Evolutionary conservation across 116 monocot species (phyloP), one percentile per base, ranked within the genome.

Genomic region (Iris pallida): DNA sequence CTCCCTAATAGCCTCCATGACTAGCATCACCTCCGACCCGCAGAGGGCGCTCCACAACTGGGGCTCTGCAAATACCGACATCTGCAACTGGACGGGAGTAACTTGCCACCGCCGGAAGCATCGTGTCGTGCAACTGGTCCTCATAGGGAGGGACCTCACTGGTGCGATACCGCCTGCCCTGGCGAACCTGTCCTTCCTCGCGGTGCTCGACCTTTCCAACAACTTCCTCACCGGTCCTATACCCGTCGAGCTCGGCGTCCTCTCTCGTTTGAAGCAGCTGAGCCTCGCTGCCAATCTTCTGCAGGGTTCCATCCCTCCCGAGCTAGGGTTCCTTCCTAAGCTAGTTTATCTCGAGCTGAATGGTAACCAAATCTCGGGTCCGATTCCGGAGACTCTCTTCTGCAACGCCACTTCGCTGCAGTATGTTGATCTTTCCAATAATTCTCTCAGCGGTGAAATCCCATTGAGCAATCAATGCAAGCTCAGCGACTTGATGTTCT

Each of bases 1-100:
- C 3, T 59, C 87, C 13, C 86, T 97, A 30, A 57, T 92, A 10
- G n/a, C 81, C 55, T 97, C 92, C 79, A 16, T 18, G 48, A 58
- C 84, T 45, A 65, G 52, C 53, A 47, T 92, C 42, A 45, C 68
- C 8, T 12, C 14, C 13, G 80, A 85, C 78, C 76, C 91, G 1
- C 44, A 64, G 15, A 46, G 57, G 20, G 58, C 73, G 19, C 76
- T 97, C 18, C 16, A 53, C 5, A 51, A 76, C 62, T 92, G 96
- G 92, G 63, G 65, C 60, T 61, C 73, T 44, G 4, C 64, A 0
- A 67, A 42, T 47, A 4, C 53, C 9, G 63, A 67, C n/a, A 8
- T 68, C 40, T 97, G 96, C 81, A 81, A 76, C 66, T 97, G 91
- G 91, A 81, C 89, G 14, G 92, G 96, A 59, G 61, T 97, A 43